These are phyloP conservation scores for Trametes meyenii DNA, from an alignment of 768 basidiomycete genomes.

Conservation along the genomic window DNA sequence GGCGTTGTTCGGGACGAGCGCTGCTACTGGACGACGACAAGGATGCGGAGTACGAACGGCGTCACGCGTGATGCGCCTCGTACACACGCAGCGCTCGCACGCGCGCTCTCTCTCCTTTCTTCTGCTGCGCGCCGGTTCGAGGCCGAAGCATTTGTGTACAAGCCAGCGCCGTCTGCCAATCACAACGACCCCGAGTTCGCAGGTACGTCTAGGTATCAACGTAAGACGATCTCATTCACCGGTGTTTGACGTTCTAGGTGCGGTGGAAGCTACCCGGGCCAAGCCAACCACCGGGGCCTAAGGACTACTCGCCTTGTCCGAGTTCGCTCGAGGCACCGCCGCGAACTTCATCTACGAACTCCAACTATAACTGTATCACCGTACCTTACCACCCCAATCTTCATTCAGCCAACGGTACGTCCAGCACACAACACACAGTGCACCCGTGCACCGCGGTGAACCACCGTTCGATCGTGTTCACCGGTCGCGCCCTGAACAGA, in stretches of 20 bases:
- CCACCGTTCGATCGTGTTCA: neutral
- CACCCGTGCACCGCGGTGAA: neutral
- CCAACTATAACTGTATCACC: conserved; percentile 7
- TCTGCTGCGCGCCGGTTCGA: conserved; percentile 11
- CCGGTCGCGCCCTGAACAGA: conserved; percentile 9
- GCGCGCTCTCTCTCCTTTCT: neutral
- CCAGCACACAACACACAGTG: neutral
- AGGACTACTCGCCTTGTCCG: neutral
- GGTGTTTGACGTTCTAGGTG: conserved; percentile 8
- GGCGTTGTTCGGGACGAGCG: neutral
- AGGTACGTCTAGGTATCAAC: neutral
- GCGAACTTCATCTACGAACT: neutral
- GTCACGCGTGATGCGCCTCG: conserved; percentile 14
- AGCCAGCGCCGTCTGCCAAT: conserved; percentile 8
- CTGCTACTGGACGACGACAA: neutral
- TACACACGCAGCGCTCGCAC: neutral
- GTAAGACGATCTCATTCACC: conserved; percentile 9
- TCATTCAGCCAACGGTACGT: conserved; percentile 8
- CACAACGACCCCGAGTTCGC: neutral
- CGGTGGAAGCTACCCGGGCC: neutral
- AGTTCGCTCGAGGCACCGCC: conserved; percentile 4
- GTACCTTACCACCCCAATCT: neutral
- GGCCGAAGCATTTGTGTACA: neutral
- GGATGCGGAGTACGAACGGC: neutral
- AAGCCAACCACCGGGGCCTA: neutral